phyloP scores from a whole-genome alignment of 305 asterid species.

The Ilex paraguariensis region DNA sequence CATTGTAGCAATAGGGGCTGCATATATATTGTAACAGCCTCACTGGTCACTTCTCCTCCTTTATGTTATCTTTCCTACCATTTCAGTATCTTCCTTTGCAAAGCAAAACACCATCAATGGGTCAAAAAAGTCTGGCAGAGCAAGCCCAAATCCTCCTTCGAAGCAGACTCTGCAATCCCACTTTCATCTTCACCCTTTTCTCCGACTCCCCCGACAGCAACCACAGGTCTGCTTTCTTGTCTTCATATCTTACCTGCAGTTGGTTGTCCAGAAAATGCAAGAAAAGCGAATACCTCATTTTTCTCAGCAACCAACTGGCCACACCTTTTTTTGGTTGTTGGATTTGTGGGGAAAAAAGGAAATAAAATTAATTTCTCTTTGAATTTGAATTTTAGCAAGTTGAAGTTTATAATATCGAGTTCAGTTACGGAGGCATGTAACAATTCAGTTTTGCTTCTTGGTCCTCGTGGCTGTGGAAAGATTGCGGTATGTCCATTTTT shows the following conservation, averaged over 20 bases:
- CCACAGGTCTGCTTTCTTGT: conserved; percentile 45
- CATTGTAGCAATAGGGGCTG: too few relatives aligned
- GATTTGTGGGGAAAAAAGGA: neutral
- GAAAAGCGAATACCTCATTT: neutral
- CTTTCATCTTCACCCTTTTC: conserved; percentile 55
- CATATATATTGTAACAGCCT: too few relatives aligned
- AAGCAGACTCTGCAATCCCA: conserved; percentile 58
- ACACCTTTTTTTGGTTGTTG: neutral
- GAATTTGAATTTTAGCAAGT: conserved; percentile 41
- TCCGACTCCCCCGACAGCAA: conserved; percentile 75
- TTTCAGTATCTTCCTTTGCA: too few relatives aligned
- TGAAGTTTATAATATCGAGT: conserved; percentile 77
- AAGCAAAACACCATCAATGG: conserved; percentile 27
- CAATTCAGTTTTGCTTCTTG: conserved; percentile 84
- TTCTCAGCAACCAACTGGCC: too few relatives aligned
- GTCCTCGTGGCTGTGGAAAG: conserved; percentile 96
- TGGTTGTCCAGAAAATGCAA: neutral
- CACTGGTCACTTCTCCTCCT: too few relatives aligned
- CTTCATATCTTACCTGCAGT: neutral
- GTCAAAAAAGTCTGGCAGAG: conserved; percentile 32
- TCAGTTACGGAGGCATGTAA: conserved; percentile 93
- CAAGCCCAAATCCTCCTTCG: conserved; percentile 52
- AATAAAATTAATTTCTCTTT: neutral
- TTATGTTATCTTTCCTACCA: too few relatives aligned
- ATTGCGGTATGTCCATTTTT: conserved; percentile 40